Evolutionary conservation across 495 filamentous ascomycete species (phyloP).

Genomic region (Polyplosphaeria fusca): DNA sequence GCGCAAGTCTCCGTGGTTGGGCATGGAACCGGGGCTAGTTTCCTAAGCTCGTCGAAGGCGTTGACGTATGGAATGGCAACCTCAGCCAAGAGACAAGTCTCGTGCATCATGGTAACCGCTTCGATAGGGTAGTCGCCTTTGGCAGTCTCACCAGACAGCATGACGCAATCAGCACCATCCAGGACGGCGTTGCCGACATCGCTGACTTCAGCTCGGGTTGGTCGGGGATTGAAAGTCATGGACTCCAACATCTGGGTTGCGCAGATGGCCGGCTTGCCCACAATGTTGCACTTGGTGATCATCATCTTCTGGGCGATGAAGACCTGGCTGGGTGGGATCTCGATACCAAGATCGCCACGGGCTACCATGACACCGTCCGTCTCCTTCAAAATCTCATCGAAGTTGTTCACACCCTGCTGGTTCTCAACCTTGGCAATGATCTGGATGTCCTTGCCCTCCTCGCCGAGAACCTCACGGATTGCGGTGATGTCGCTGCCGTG

Average conservation of each 20-base stretch:
- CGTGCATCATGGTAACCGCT: constrained; percentile 95
- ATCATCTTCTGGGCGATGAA: constrained; percentile 99
- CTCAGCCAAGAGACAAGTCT: constrained; percentile 93
- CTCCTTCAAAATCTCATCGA: constrained; percentile 91
- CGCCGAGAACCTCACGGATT: constrained; percentile 87
- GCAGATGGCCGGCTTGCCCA: constrained; percentile 96
- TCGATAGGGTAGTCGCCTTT: constrained; percentile 93
- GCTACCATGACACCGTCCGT: constrained; percentile 99
- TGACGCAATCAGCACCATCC: constrained; percentile 97
- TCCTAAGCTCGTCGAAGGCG: constrained; percentile 91
- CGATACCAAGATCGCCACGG: constrained; percentile 96
- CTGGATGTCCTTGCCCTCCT: constrained; percentile 94
- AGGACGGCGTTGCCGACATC: constrained; percentile 98
- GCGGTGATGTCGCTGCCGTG: constrained; percentile 83
- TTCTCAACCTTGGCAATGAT: constrained; percentile 99
- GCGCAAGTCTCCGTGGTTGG: constrained; percentile 85
- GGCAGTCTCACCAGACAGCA: constrained; percentile 98
- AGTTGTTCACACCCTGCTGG: constrained; percentile 98
- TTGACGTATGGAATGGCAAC: constrained; percentile 94
- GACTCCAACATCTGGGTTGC: constrained; percentile 93
- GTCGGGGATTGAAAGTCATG: constrained; percentile 99
- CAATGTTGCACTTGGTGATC: constrained; percentile 99
- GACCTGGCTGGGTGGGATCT: constrained; percentile 96
- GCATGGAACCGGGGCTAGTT: constrained; percentile 73
- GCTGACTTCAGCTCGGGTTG: constrained; percentile 94